These are phyloP conservation scores for Aspergillus persii DNA, from an alignment of 2,329 filamentous ascomycete species.

Conservation along the genomic window DNA sequence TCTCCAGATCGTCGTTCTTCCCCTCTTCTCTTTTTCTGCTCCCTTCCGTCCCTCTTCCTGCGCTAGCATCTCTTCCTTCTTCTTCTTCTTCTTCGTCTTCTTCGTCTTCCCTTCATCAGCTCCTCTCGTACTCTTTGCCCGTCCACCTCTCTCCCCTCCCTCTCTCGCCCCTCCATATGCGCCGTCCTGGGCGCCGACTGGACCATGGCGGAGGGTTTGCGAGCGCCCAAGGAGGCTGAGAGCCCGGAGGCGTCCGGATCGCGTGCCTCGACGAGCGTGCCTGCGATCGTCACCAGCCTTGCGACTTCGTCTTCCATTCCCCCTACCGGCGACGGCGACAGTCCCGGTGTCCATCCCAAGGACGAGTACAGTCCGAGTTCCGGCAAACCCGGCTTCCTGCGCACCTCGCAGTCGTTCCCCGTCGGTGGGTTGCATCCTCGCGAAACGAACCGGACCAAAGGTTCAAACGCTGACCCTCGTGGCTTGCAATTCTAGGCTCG, in stretches of 20 bases:
- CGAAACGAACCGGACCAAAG: neutral
- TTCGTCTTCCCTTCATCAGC: neutral
- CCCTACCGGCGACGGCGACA: conserved; percentile 6
- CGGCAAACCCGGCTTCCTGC: conserved; percentile 12
- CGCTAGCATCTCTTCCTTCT: neutral
- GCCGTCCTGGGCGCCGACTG: conserved; percentile 13
- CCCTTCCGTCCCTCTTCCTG: neutral
- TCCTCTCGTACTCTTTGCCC: neutral
- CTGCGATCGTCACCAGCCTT: conserved; percentile 25
- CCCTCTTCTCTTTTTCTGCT: conserved; percentile 1
- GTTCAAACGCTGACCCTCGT: too few species aligned
- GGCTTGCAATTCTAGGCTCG: conserved; percentile 21
- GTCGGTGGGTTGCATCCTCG: conserved; percentile 23
- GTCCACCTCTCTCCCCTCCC: neutral
- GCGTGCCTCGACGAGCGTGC: conserved; percentile 25
- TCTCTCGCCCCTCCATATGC: conserved; percentile 21
- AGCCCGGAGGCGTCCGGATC: conserved; percentile 19
- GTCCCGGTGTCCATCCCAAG: conserved; percentile 6
- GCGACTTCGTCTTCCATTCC: conserved; percentile 17
- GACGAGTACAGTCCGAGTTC: conserved; percentile 12
- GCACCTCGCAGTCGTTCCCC: conserved; percentile 22
- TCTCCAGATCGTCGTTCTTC: neutral
- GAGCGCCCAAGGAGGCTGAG: conserved; percentile 22
- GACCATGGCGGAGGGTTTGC: conserved; percentile 34
- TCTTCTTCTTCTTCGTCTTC: neutral